These are phyloP conservation scores for Claviceps monticola DNA, from an alignment of 2,329 filamentous ascomycete genomes.

Conservation along the genomic window DNA sequence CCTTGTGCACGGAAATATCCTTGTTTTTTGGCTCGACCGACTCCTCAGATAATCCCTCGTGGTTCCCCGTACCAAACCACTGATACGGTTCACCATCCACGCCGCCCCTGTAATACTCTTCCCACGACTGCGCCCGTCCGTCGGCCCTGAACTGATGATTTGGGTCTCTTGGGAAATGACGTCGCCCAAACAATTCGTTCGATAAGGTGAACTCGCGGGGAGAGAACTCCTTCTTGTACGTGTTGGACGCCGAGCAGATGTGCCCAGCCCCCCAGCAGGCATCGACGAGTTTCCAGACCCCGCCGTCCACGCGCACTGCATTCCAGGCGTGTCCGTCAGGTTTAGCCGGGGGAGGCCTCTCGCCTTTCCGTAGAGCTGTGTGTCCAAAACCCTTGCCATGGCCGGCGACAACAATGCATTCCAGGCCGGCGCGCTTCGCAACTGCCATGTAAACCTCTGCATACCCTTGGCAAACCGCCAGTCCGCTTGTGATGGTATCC, in stretches of 20 bases:
- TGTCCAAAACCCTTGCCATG: conserved; percentile 83
- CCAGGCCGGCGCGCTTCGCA: conserved; percentile 64
- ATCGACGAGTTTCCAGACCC: conserved; percentile 84
- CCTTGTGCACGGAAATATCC: conserved; percentile 45
- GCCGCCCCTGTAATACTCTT: conserved; percentile 63
- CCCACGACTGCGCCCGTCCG: conserved; percentile 56
- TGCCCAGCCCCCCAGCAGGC: conserved; percentile 84
- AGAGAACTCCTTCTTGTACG: conserved; percentile 56
- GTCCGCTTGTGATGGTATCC: conserved; percentile 59
- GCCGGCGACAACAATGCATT: conserved; percentile 60
- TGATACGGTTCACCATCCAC: conserved; percentile 32
- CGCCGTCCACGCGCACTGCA: conserved; percentile 72
- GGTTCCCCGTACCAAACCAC: conserved; percentile 29
- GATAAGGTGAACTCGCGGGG: conserved; percentile 43
- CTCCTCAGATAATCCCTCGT: conserved; percentile 39
- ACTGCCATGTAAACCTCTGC: conserved; percentile 70
- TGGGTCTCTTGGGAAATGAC: conserved; percentile 62
- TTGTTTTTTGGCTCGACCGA: conserved; percentile 41
- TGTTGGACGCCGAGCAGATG: conserved; percentile 34
- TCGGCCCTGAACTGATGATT: conserved; percentile 62
- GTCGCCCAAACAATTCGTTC: conserved; percentile 70
- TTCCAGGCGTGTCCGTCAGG: conserved; percentile 77
- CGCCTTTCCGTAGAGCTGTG: conserved; percentile 44
- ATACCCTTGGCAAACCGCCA: conserved; percentile 87
- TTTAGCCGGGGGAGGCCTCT: conserved; percentile 49